Evolutionary conservation across 2,329 filamentous ascomycete species (phyloP).

Genomic region (Nothopassalora personata): DNA sequence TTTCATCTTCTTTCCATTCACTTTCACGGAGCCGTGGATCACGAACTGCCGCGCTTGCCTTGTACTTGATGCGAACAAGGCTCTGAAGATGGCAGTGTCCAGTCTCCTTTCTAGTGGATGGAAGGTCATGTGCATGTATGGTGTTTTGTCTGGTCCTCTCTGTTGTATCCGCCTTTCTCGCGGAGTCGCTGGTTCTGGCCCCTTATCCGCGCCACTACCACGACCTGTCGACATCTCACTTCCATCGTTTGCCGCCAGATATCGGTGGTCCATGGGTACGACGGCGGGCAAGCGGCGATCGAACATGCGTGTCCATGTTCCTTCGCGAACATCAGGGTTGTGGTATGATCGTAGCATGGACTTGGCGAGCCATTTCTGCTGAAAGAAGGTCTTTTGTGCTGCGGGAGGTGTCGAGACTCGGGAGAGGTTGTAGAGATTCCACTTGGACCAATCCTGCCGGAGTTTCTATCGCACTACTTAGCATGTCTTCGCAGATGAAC

Average conservation of each 20-base stretch:
- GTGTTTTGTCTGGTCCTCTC: constrained; percentile 51
- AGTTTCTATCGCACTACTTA: constrained; percentile 60
- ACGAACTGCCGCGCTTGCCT: constrained; percentile 92
- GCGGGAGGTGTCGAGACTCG: constrained; percentile 47
- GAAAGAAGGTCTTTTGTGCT: constrained; percentile 69
- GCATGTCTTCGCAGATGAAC: not conserved
- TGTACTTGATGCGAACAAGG: constrained; percentile 88
- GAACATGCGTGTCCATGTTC: constrained; percentile 93
- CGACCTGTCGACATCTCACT: constrained; percentile 76
- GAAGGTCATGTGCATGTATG: constrained; percentile 96
- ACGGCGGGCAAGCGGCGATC: constrained; percentile 73
- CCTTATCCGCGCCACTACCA: constrained; percentile 61
- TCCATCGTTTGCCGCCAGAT: constrained; percentile 76
- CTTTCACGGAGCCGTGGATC: constrained; percentile 84
- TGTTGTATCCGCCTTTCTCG: constrained; percentile 10
- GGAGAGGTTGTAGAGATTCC: constrained; percentile 85
- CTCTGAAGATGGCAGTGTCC: constrained; percentile 90
- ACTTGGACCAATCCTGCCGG: constrained; percentile 95
- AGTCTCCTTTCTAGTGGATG: constrained; percentile 84
- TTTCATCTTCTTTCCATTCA: constrained; percentile 96
- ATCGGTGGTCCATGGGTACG: constrained; percentile 74
- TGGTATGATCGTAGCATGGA: constrained; percentile 79
- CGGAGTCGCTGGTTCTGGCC: not conserved
- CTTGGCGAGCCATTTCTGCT: constrained; percentile 97
- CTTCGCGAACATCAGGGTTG: constrained; percentile 88